These are phyloP conservation scores for Artomyces pyxidatus DNA, from an alignment of 768 basidiomycete genomes.

Conservation along the genomic window DNA sequence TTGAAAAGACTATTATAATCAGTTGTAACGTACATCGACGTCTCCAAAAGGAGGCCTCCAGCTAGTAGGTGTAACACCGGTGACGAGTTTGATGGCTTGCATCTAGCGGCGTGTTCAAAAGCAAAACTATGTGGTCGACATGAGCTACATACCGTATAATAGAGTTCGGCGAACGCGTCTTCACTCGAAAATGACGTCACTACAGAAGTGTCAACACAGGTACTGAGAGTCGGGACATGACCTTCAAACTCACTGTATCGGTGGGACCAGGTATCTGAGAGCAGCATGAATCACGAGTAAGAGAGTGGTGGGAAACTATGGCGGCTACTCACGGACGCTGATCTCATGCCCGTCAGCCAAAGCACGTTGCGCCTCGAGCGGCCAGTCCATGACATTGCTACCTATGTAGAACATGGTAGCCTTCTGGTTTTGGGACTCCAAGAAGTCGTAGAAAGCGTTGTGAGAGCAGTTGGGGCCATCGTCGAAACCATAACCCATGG, in stretches of 20 bases:
- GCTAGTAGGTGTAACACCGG: constrained; percentile 50
- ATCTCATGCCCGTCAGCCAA: constrained; percentile 52
- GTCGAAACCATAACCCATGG: constrained; percentile 54
- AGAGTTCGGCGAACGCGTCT: constrained; percentile 70
- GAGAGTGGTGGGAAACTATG: too few species aligned
- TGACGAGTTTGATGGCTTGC: constrained; percentile 44
- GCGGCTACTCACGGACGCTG: constrained; percentile 38
- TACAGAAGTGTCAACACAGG: constrained; percentile 14
- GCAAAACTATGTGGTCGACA: too few species aligned
- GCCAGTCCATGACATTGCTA: constrained; percentile 48
- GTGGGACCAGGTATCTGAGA: constrained; percentile 42
- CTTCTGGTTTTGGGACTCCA: constrained; percentile 45
- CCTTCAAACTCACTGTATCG: constrained; percentile 29
- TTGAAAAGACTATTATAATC: not conserved
- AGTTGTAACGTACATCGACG: constrained; percentile 34
- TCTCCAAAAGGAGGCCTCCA: constrained; percentile 62
- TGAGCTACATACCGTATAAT: constrained; percentile 43
- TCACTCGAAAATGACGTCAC: constrained; percentile 55
- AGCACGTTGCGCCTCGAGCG: constrained; percentile 46
- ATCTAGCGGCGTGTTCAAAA: constrained; percentile 23
- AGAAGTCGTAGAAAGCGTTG: constrained; percentile 52
- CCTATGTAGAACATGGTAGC: constrained; percentile 61
- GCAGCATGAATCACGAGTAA: not conserved
- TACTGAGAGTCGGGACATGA: too few species aligned
- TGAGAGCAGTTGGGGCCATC: constrained; percentile 62